Evolutionary conservation across 768 basidiomycete species (phyloP).

Genomic region (Suillus americanus): DNA sequence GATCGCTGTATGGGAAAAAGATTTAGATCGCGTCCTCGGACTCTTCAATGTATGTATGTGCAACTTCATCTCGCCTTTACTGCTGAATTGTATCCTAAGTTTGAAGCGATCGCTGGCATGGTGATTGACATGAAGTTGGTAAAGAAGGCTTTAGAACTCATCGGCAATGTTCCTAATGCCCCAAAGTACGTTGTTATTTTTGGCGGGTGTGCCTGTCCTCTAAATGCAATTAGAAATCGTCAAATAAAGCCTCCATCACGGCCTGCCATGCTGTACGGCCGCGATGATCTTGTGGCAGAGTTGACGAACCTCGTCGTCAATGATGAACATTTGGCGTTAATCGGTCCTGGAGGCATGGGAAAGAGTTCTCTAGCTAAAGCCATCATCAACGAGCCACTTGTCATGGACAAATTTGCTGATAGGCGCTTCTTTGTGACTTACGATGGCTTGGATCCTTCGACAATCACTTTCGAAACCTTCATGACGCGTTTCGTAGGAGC

Average conservation of each 20-base stretch:
- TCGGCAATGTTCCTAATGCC: background rate
- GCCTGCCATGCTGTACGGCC: background rate
- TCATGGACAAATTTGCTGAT: background rate
- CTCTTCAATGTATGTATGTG: background rate
- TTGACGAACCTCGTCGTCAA: background rate
- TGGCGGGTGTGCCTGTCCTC: background rate
- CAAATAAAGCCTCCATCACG: background rate
- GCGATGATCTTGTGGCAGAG: background rate
- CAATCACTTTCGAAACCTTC: background rate
- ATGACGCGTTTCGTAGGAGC: background rate
- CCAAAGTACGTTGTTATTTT: background rate
- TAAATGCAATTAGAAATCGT: background rate
- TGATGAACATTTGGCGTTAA: background rate
- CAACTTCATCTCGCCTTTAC: background rate
- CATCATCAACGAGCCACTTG: background rate
- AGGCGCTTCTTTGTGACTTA: background rate
- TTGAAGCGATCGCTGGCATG: background rate
- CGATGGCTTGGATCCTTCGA: background rate
- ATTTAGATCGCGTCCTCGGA: background rate
- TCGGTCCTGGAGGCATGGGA: conserved; percentile 1
- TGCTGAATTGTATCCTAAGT: background rate
- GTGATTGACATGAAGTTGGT: background rate
- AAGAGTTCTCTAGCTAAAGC: conserved; percentile 1
- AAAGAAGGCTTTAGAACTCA: background rate
- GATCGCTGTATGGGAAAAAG: background rate